These are phyloP conservation scores for Colletotrichum viniferum DNA, from an alignment of 2,329 filamentous ascomycete species.

Conservation along the genomic window DNA sequence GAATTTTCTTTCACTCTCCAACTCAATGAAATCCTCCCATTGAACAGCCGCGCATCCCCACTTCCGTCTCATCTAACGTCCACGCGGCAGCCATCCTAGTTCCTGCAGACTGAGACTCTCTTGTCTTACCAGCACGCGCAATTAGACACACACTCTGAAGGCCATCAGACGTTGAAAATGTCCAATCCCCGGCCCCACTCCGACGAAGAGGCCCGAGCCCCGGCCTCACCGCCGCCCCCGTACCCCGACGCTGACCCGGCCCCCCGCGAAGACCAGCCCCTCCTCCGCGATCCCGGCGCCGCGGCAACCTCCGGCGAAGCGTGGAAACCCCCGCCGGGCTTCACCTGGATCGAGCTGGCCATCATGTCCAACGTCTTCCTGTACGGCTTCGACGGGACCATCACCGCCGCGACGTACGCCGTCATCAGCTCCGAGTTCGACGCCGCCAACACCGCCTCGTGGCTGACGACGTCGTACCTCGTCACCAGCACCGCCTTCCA, in stretches of 20 bases:
- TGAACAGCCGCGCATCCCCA: background rate
- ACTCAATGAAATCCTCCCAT: background rate
- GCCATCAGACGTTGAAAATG: background rate
- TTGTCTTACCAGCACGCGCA: background rate
- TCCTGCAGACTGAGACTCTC: background rate
- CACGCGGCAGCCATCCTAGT: background rate
- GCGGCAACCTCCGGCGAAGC: slow-evolving; percentile 8
- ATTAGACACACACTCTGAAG: background rate
- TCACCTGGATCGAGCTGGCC: slow-evolving; percentile 62
- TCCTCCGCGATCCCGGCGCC: slow-evolving; percentile 24
- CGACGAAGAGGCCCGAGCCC: background rate
- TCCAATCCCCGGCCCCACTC: background rate
- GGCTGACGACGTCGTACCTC: slow-evolving; percentile 76
- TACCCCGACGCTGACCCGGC: background rate
- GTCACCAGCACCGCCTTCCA: slow-evolving; percentile 75
- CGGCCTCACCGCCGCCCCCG: background rate
- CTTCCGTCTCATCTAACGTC: background rate
- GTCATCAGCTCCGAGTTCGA: slow-evolving; percentile 78
- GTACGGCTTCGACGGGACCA: slow-evolving; percentile 72
- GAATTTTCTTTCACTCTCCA: background rate
- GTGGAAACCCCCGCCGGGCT: slow-evolving; percentile 57
- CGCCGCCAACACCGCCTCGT: slow-evolving; percentile 74
- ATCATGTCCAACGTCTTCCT: slow-evolving; percentile 71
- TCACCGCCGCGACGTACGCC: slow-evolving; percentile 76
- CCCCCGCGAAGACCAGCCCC: slow-evolving; percentile 25